Evolutionary conservation across 2,329 filamentous ascomycete species (phyloP).

Genomic region (Phyllosticta citrichinensis): DNA sequence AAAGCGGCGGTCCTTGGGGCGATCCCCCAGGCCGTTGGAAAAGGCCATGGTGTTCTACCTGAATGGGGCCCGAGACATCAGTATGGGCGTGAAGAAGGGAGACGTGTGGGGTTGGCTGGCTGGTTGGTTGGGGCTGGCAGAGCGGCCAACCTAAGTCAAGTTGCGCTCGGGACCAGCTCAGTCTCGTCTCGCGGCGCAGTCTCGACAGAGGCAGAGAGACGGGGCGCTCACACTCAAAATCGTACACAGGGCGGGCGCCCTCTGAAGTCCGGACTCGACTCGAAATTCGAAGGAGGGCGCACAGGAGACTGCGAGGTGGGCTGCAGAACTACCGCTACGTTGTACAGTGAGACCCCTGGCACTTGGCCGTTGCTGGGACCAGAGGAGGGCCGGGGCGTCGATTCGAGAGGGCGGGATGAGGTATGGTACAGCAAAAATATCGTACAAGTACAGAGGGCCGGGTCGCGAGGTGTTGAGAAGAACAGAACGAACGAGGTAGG

Average conservation of each 20-base stretch:
- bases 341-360: conserved; percentile 10
- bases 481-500: too few species aligned
- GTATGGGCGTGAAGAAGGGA: not conserved
- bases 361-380: conserved; percentile 3
- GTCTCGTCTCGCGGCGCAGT: not conserved
- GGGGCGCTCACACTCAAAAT: conserved; percentile 7
- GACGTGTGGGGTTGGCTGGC: not conserved
- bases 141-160: not conserved
- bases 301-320: conserved; percentile 1
- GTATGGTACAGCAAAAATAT: too few species aligned
- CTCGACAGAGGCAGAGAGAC: not conserved
- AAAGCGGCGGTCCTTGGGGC: conserved; percentile 73
- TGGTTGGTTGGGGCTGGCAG: not conserved
- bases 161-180: not conserved
- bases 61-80: conserved; percentile 2
- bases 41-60: conserved; percentile 46
- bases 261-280: not conserved
- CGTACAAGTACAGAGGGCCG: too few species aligned
- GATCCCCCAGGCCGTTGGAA: conserved; percentile 51
- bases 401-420: too few species aligned
- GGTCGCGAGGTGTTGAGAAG: too few species aligned
- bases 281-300: conserved; percentile 3
- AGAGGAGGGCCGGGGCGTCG: conserved; percentile 6
- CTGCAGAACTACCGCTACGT: conserved; percentile 7
- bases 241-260: conserved; percentile 4